These are phyloP conservation scores for Neckera pumila DNA, from an alignment of 225 moss, liverwort and hornwort species.

Conservation along the genomic window DNA sequence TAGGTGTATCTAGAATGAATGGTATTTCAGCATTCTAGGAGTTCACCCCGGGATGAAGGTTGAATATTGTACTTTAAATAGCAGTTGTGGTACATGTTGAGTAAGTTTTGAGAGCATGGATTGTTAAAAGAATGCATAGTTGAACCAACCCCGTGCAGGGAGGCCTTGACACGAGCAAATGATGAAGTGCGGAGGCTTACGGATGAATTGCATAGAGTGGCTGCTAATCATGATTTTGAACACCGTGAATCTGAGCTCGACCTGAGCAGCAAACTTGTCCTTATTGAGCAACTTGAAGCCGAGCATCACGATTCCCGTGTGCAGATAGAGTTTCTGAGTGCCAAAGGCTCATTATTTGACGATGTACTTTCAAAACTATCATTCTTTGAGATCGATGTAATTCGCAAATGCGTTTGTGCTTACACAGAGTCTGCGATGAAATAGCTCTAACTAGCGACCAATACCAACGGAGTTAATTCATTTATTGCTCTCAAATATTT, in stretches of 20 bases:
- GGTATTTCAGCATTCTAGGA: neutral
- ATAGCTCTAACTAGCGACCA: neutral
- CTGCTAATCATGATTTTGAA: conserved; percentile 24
- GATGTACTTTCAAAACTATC: conserved; percentile 27
- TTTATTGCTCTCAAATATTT: neutral
- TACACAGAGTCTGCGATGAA: neutral
- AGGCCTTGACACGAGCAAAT: conserved; percentile 76
- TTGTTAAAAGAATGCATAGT: conserved; percentile 9
- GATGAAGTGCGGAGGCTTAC: conserved; percentile 72
- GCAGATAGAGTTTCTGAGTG: conserved; percentile 65
- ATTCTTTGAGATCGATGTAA: neutral
- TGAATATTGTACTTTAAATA: neutral
- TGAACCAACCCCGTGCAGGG: conserved; percentile 53
- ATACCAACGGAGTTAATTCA: neutral
- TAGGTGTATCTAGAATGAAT: neutral
- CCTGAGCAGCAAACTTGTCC: conserved; percentile 27
- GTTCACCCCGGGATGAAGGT: neutral
- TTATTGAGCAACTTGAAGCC: conserved; percentile 53
- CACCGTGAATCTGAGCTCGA: conserved; percentile 44
- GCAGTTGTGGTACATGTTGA: neutral
- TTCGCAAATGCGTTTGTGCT: neutral
- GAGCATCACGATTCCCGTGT: conserved; percentile 50
- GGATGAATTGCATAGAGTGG: conserved; percentile 48
- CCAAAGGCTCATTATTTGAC: conserved; percentile 67
- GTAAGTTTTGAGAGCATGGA: neutral